Conservation (phyloP, 2,329 filamentous ascomycete genomes). For the Cladosporium sp. region DNA sequence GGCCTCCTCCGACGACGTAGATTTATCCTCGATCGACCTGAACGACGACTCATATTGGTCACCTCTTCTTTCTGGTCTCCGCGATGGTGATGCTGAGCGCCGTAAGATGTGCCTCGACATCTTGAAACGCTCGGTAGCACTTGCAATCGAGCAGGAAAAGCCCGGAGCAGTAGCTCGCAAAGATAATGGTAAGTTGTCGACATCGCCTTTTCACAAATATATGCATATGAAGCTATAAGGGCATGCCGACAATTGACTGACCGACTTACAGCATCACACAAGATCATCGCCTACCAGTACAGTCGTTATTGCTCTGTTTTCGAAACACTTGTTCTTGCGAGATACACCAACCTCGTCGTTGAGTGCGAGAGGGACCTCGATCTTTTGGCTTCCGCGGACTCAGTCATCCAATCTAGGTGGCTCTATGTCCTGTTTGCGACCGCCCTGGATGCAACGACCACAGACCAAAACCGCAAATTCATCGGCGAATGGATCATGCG, state of each 20-base stretch:
- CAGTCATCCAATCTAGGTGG: slow-evolving; percentile 44
- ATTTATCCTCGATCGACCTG: slow-evolving; percentile 17
- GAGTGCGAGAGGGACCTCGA: slow-evolving; percentile 49
- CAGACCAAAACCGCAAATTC: slow-evolving; percentile 50
- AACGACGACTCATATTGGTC: slow-evolving; percentile 43
- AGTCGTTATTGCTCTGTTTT: slow-evolving; percentile 49
- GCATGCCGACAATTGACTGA: too few species aligned
- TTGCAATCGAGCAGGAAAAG: slow-evolving; percentile 29
- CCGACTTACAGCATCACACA: slow-evolving; percentile 19
- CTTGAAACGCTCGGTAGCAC: slow-evolving; percentile 43
- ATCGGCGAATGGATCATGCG: slow-evolving; percentile 50
- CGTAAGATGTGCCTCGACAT: slow-evolving; percentile 51
- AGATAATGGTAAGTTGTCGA: slow-evolving; percentile 27
- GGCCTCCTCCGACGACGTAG: slow-evolving; percentile 16
- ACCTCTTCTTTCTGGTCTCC: slow-evolving; percentile 41
- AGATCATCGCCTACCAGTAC: slow-evolving; percentile 39
- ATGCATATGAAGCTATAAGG: too few species aligned
- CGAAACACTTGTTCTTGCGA: slow-evolving; percentile 51
- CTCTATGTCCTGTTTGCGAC: slow-evolving; percentile 46
- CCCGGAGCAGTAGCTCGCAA: slow-evolving; percentile 21
- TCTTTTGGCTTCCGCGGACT: slow-evolving; percentile 39
- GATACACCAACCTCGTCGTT: slow-evolving; percentile 53
- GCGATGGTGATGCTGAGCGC: slow-evolving; percentile 48
- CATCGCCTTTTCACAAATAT: too few species aligned
- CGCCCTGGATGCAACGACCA: slow-evolving; percentile 44